phyloP scores from a whole-genome alignment of 148 eudicot genomes.

The Oxyria digyna region DNA sequence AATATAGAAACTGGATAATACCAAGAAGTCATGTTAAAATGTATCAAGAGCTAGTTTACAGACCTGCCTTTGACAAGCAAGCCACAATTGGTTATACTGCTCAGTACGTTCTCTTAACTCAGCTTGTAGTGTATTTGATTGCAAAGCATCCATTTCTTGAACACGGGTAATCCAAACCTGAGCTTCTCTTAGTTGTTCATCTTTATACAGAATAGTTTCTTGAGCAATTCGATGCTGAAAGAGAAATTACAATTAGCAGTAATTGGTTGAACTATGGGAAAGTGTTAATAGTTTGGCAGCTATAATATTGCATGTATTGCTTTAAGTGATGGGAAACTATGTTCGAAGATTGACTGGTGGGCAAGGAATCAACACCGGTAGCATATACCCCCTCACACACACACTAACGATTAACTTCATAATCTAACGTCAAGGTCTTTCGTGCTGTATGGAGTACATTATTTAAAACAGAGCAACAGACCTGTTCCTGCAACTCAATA shows the following conservation, averaged over 20 bases:
- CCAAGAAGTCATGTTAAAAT: not conserved
- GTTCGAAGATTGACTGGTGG: not conserved
- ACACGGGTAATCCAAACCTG: constrained; percentile 74
- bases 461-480: constrained; percentile 16
- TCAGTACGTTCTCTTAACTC: constrained; percentile 80
- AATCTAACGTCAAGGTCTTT: not conserved
- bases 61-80: constrained; percentile 87
- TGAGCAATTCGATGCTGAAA: constrained; percentile 81
- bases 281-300: not conserved
- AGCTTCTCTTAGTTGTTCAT: constrained; percentile 82
- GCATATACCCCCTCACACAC: not conserved
- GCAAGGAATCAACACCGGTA: not conserved
- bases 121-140: constrained; percentile 65
- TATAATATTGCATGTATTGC: not conserved
- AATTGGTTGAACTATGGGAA: not conserved
- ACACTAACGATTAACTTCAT: not conserved
- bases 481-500: constrained; percentile 96
- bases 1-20: not conserved
- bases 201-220: constrained; percentile 62
- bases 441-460: no score
- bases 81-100: constrained; percentile 79
- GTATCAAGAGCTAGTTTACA: not conserved
- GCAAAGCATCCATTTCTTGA: constrained; percentile 83
- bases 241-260: not conserved
- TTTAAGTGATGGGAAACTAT: not conserved